Base-by-base conservation (phyloP, 2,329 filamentous ascomycete species). In the Calonectria hongkongensis region DNA sequence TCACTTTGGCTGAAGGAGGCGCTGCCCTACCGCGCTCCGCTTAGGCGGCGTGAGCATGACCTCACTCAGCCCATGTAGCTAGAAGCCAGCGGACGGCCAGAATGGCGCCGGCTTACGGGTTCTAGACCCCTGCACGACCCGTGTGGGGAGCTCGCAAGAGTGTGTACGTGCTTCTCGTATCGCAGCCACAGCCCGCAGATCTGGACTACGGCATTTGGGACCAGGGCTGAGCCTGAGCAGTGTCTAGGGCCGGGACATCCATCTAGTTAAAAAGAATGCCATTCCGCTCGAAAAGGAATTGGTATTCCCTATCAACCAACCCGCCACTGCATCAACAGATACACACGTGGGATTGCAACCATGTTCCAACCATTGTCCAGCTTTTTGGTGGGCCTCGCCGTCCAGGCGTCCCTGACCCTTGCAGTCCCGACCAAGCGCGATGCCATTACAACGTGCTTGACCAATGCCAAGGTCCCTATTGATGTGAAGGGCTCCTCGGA, bases 361-460 rank as follows among this genome's bases (percentile, higher is more conserved):
- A 72, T 72, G 70, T 50, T 72, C 25, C 41, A 56, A n/a, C 45
- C 70, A 15, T 13, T 70, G 16, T 62, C 70, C 39, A 62, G 33
- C 16, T 18, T 72, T 9, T 15, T 70, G 10, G 16, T 47, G 25
- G 60, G 50, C 33, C 70, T 72, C 51, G 66, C 30, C 30, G 15
- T 60, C 30, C 66, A 70, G 36, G 66, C 66, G 13, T 65, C 71
- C 4, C 48, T 64, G 28, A 56, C 70, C 5, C 10, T 66, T 3
- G 76, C 78, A 10, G 73, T 76, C 4, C 77, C 75, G 0, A 74
- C 76, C 0, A 79, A 78, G 64, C 77, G 77, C 21, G 79, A 76
- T 2, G 78, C 74, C 2, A 69, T 83, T 16, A 78, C 75, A n/a
- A 73, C 75, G 28, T 83, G 82, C n/a, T 78, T 83, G 13, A 71